These are phyloP conservation scores for Ramularia endophylla DNA, from an alignment of 2,329 filamentous ascomycete genomes.

Conservation along the genomic window DNA sequence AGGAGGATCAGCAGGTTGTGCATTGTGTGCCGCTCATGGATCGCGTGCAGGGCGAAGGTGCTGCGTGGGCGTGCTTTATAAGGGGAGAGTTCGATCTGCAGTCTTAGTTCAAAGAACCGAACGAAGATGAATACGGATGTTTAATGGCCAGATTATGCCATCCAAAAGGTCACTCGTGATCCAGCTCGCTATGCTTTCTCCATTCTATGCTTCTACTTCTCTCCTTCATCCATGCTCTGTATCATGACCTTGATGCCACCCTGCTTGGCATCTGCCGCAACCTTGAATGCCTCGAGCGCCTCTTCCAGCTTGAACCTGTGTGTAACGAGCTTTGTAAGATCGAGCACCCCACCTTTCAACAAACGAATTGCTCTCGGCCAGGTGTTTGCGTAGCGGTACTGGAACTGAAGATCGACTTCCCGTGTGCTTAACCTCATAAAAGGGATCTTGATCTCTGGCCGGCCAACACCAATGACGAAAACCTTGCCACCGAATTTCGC, in stretches of 20 bases:
- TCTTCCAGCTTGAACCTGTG: slow-evolving; percentile 83
- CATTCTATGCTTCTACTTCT: slow-evolving; percentile 15
- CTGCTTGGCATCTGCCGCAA: slow-evolving; percentile 78
- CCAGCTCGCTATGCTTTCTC: too few relatives aligned
- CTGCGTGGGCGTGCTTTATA: slow-evolving; percentile 11
- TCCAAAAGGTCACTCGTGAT: too few relatives aligned
- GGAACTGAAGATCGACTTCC: slow-evolving; percentile 92
- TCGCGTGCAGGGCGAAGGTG: not conserved
- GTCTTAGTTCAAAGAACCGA: too few relatives aligned
- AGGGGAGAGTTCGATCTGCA: too few relatives aligned
- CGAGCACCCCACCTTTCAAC: slow-evolving; percentile 75
- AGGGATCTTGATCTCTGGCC: slow-evolving; percentile 90
- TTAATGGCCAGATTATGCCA: too few relatives aligned
- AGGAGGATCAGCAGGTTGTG: slow-evolving; percentile 3
- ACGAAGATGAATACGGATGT: too few relatives aligned
- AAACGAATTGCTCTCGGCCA: slow-evolving; percentile 92
- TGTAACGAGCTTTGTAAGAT: slow-evolving; percentile 76
- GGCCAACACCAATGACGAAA: slow-evolving; percentile 92
- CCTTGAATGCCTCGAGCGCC: slow-evolving; percentile 83
- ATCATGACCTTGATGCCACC: slow-evolving; percentile 99
- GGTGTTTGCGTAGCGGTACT: slow-evolving; percentile 94
- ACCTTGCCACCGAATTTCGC: slow-evolving; percentile 95
- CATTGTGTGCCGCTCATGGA: slow-evolving; percentile 7
- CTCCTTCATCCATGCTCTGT: slow-evolving; percentile 53
- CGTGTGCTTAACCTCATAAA: slow-evolving; percentile 90